Conservation (phyloP, 2,329 filamentous ascomycete genomes). For the Stachybotrys elegans region DNA sequence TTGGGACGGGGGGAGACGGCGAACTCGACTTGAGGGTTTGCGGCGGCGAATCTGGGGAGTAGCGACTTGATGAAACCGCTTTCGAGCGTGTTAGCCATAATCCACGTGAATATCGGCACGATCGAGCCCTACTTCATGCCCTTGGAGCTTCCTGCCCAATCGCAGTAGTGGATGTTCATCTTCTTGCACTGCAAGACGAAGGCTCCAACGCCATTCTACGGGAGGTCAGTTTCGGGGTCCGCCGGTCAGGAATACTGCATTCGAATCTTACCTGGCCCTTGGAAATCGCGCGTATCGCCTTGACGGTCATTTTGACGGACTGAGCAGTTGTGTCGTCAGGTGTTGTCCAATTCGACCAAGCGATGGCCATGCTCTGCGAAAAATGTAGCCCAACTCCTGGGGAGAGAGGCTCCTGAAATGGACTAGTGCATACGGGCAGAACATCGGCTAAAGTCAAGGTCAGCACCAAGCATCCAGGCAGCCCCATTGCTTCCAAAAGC, state of each 20-base stretch:
- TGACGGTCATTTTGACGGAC: slow-evolving; percentile 50
- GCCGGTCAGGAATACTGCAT: not conserved
- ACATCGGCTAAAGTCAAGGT: slow-evolving; percentile 13
- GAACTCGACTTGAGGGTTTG: slow-evolving; percentile 87
- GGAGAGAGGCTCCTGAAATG: slow-evolving; percentile 11
- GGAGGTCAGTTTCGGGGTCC: slow-evolving; percentile 11
- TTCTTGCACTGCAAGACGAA: slow-evolving; percentile 97
- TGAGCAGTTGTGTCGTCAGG: too few relatives aligned
- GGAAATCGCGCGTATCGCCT: slow-evolving; percentile 47
- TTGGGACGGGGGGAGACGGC: slow-evolving; percentile 83
- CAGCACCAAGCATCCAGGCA: too few relatives aligned
- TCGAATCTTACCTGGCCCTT: slow-evolving; percentile 44
- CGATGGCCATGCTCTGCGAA: too few relatives aligned
- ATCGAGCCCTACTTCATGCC: slow-evolving; percentile 76
- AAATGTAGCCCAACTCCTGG: too few relatives aligned
- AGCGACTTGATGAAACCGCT: slow-evolving; percentile 77
- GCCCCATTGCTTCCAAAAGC: too few relatives aligned
- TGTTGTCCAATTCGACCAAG: too few relatives aligned
- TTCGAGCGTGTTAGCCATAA: slow-evolving; percentile 18
- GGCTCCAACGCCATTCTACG: slow-evolving; percentile 88
- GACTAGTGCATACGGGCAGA: slow-evolving; percentile 19
- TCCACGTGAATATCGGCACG: not conserved
- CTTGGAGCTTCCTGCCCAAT: slow-evolving; percentile 86
- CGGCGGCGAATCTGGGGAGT: slow-evolving; percentile 71
- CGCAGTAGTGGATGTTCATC: slow-evolving; percentile 94